Evolutionary conservation across 2,329 filamentous ascomycete genomes (phyloP).

Genomic region (Ilyonectria destructans): DNA sequence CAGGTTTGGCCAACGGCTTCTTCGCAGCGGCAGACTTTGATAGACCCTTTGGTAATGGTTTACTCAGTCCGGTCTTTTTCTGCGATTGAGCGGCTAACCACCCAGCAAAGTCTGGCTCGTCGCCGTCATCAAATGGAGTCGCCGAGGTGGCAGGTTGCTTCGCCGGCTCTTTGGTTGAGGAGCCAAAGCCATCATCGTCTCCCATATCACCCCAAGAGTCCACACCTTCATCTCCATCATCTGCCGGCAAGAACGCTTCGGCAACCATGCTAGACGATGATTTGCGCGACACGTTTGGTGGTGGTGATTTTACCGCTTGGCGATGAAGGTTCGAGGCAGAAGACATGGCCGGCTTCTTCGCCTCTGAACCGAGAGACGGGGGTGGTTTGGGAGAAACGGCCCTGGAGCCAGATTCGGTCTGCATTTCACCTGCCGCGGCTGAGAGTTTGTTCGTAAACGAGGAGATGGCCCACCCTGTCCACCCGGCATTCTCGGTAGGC

Average conservation of each 20-base stretch:
- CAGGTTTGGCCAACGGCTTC: conserved; percentile 61
- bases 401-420: conserved; percentile 67
- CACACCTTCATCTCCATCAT: conserved; percentile 74
- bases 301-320: conserved; percentile 71
- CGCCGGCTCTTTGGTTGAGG: conserved; percentile 44
- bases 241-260: conserved; percentile 69
- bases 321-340: conserved; percentile 74
- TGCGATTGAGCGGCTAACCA: conserved; percentile 92
- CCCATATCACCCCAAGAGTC: conserved; percentile 85
- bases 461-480: conserved; percentile 98
- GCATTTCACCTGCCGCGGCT: conserved; percentile 88
- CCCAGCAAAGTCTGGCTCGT: conserved; percentile 95
- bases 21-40: conserved; percentile 70
- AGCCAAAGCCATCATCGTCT: conserved; percentile 65
- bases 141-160: conserved; percentile 55
- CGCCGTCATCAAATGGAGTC: conserved; percentile 79
- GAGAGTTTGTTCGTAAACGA: conserved; percentile 97
- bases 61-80: conserved; percentile 75
- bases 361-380: conserved; percentile 58
- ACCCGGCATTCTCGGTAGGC: conserved; percentile 69
- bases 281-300: conserved; percentile 62
- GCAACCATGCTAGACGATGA: conserved; percentile 65
- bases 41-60: conserved; percentile 87
- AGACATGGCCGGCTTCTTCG: conserved; percentile 59
- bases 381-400: conserved; percentile 60